These are phyloP conservation scores for Termitomyces sp. DNA, from an alignment of 768 basidiomycete genomes.

Conservation along the genomic window DNA sequence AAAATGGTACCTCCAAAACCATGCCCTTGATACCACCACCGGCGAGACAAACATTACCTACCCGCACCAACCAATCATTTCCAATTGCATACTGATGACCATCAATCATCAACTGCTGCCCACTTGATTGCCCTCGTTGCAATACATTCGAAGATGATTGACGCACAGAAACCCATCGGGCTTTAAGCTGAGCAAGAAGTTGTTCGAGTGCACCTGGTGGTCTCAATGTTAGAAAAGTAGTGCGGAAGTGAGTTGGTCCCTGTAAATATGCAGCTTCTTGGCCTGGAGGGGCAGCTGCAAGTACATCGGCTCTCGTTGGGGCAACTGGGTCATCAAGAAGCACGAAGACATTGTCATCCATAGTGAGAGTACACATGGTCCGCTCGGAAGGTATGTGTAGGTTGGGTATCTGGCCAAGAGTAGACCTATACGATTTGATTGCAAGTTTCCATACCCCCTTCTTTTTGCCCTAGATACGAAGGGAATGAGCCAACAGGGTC, in stretches of 20 bases:
- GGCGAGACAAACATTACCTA: slow-evolving; percentile 73
- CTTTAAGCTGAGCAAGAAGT: slow-evolving; percentile 67
- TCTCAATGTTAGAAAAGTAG: slow-evolving; percentile 71
- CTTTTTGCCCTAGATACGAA: slow-evolving; percentile 45
- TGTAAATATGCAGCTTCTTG: slow-evolving; percentile 41
- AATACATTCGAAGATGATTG: slow-evolving; percentile 37
- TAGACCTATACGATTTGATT: slow-evolving; percentile 72
- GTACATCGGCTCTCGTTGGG: slow-evolving; percentile 62
- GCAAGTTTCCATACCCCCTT: slow-evolving; percentile 68
- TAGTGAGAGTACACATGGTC: slow-evolving; percentile 71
- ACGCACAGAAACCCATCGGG: slow-evolving; percentile 71
- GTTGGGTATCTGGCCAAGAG: slow-evolving; percentile 54
- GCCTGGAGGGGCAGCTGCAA: slow-evolving; percentile 40
- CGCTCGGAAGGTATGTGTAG: slow-evolving; percentile 55
- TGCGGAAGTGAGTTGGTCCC: slow-evolving; percentile 64
- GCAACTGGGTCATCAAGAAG: slow-evolving; percentile 74
- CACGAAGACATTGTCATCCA: slow-evolving; percentile 81
- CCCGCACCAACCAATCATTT: slow-evolving; percentile 77
- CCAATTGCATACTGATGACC: slow-evolving; percentile 75
- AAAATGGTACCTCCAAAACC: slow-evolving; percentile 64
- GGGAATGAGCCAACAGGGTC: background rate
- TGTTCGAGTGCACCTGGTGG: slow-evolving; percentile 78
- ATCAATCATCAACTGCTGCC: slow-evolving; percentile 70
- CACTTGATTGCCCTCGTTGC: slow-evolving; percentile 44
- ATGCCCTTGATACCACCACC: slow-evolving; percentile 81